phyloP scores from a whole-genome alignment of 192 early-diverging fungal genomes.

The Neocallimastix lanati region DNA sequence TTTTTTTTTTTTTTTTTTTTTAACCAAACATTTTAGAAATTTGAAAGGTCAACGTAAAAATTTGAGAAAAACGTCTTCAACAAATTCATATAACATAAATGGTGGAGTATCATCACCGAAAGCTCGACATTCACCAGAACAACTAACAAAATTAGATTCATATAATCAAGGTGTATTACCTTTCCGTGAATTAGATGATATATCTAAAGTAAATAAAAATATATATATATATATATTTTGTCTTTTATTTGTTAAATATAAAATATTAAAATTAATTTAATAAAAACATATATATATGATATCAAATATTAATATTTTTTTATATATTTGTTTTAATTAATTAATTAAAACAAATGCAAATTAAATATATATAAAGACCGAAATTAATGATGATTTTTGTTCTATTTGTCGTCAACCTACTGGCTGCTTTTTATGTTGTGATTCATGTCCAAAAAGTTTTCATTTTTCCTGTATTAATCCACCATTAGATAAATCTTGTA shows the following conservation, averaged over 20 bases:
- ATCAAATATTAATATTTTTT: too few relatives aligned
- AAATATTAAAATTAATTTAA: too few relatives aligned
- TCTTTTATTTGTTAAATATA: too few relatives aligned
- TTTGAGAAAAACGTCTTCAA: background rate
- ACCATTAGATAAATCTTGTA: slow-evolving; percentile 10
- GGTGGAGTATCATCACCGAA: background rate
- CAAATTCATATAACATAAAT: background rate
- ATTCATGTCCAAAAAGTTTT: slow-evolving; percentile 29
- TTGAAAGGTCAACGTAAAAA: background rate
- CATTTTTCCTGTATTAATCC: slow-evolving; percentile 29
- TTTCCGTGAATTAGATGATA: background rate
- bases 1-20: too few relatives aligned
- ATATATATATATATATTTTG: too few relatives aligned
- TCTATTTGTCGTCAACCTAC: slow-evolving; percentile 20
- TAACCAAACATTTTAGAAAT: too few relatives aligned
- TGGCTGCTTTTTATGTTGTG: slow-evolving; percentile 28
- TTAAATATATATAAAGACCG: background rate
- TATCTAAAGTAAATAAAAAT: background rate
- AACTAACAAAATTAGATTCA: background rate
- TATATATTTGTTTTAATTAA: too few relatives aligned
- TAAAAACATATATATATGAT: too few relatives aligned
- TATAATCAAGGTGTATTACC: background rate
- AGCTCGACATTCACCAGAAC: background rate
- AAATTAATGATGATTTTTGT: slow-evolving; percentile 23
- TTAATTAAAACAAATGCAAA: too few relatives aligned